Base-by-base conservation (phyloP, 257 asterid species). In the Nicotiana otophora region DNA sequence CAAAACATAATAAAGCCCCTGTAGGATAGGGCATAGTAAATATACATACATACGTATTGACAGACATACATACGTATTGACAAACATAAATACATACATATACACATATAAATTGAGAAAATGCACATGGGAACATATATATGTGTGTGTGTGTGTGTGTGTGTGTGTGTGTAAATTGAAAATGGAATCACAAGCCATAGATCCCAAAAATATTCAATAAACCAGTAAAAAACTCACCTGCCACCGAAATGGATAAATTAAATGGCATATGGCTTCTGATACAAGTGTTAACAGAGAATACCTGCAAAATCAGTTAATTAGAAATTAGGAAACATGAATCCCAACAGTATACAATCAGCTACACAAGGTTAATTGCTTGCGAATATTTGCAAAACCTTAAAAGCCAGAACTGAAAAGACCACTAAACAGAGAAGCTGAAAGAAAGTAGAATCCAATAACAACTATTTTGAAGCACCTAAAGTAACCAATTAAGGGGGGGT, bases 231-330 rank as follows among this genome's bases (percentile, higher is more conserved):
- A 77, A 15, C 83, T 78, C 85, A 96, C 99, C 99, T 96, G 99
- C 99, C 99, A 96, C 48, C 98, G 96, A 87, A 96, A 96, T 80
- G 99, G 99, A 87, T 96, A 96, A 79, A 96, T 93, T 90, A 96
- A 88, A 90, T 96, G 99, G 87, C 99, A 96, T 86, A 96, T 91
- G 87, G 98, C 96, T 86, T 96, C 98, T 30, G 99, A 96, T 86
- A 88, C 99, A 84, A 96, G 97, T 81, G 99, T 94, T 83, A 96
- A 87, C 80, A 96, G 91, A 85, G 99, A 94, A 88, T 96, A 94
- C 87, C 99, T 96, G 95, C 92, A 89, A 58, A 86, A 75, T 53
- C 62, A 75, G 80, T 48, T 72, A 48, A 74, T n/a, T 12, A 1
- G 63, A 51, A 74, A 74, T 51, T 74, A 74, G 62, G 23, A 74